Evolutionary conservation across 73 alveolate genomes (phyloP).

Genomic region (Diophrys sp.): DNA sequence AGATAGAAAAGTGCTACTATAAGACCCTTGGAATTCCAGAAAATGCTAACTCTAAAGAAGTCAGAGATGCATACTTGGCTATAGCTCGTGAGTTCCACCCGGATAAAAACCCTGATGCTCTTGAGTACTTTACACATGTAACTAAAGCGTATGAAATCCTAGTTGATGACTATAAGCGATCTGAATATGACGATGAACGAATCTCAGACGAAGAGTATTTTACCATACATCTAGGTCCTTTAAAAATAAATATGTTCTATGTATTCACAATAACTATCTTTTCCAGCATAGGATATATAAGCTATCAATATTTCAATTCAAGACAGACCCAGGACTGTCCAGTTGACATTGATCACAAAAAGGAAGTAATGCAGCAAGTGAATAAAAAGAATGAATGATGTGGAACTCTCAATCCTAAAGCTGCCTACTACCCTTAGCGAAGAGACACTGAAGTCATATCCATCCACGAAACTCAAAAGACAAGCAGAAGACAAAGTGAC

Average conservation of each 20-base stretch:
- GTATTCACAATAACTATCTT: slow-evolving; percentile 27
- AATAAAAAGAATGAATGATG: background rate
- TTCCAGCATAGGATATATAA: background rate
- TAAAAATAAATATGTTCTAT: slow-evolving; percentile 35
- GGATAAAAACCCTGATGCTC: slow-evolving; percentile 55
- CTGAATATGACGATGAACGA: slow-evolving; percentile 61
- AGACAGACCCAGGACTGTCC: slow-evolving; percentile 11
- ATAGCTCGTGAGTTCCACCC: slow-evolving; percentile 67
- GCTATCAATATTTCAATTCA: too few species aligned
- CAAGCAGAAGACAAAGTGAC: too few species aligned
- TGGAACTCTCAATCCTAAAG: too few species aligned
- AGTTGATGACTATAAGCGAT: slow-evolving; percentile 55
- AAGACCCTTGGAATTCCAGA: slow-evolving; percentile 44
- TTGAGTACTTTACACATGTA: slow-evolving; percentile 59
- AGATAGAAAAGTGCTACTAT: slow-evolving; percentile 53
- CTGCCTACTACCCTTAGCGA: too few species aligned
- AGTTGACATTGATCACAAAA: slow-evolving; percentile 13
- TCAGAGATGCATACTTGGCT: slow-evolving; percentile 49
- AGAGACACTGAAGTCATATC: too few species aligned
- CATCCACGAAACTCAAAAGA: too few species aligned
- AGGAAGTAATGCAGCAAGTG: background rate
- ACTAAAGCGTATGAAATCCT: slow-evolving; percentile 64
- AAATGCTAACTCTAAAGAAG: slow-evolving; percentile 48
- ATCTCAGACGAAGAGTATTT: slow-evolving; percentile 61
- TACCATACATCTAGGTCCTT: slow-evolving; percentile 47